Evolutionary conservation across 148 eudicot species (phyloP), one percentile per base, ranked within the genome.

Genomic region (Persicaria maculosa): DNA sequence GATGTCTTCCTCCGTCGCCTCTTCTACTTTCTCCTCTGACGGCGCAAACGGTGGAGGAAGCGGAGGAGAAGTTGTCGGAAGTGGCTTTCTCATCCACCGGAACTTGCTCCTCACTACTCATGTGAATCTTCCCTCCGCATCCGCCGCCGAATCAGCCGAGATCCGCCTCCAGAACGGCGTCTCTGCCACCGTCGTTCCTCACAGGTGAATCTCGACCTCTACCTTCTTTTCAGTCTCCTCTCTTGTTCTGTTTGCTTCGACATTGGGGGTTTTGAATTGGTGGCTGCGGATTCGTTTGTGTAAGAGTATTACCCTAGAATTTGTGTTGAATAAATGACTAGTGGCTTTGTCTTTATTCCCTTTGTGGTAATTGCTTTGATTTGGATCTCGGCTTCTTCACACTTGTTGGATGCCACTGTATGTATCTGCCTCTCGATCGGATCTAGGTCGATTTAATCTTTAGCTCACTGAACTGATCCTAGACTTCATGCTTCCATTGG

Each of bases 81-180:
- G 92, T 3, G 98, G 98, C 22, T 90, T 92, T 68, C 80, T 90
- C 19, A 92, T 95, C 80, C 98, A 95, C 81, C 81, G 88, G 74
- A 95, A 89, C 48, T 83, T 95, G 19, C 81, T 95, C 15, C 79
- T 95, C 54, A 95, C 99, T 7, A 90, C 99, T 7, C 99, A 95
- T 76, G 88, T 72, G 22, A 90, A 88, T 73, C 83, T 95, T 71
- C 96, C 96, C 14, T 92, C 97, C 31, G 88, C 90, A 7, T 79
- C 83, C 14, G 96, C 88, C 4, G 91, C 97, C 61, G 97, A 92
- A 70, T 83, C 83, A 14, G 91, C 93, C 50, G 96, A 90, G 97
- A 92, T 95, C 86, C 83, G 84, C 20, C 83, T 95, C 17, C 96
- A 87, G 6, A 92, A 83, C 79, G 96, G 91, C 50, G 89, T 82